Conservation (phyloP, 441 rosid species). For the Capsella rubella region DNA sequence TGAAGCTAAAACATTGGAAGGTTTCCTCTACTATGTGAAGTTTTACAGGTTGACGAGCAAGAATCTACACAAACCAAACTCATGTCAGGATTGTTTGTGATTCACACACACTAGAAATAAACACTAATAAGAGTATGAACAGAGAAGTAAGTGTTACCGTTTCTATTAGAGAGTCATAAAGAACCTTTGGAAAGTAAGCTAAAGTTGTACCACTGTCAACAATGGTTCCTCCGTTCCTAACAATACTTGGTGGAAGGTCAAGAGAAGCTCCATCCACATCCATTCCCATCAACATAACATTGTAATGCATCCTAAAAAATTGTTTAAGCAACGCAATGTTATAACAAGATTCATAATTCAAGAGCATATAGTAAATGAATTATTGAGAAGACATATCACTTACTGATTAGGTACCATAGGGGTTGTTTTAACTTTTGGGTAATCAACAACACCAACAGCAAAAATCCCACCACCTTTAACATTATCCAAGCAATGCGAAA, state of each 20-base stretch:
- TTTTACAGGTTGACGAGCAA: slow-evolving; percentile 59
- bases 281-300: slow-evolving; percentile 71
- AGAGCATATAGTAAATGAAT: slow-evolving; percentile 25
- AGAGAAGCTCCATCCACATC: slow-evolving; percentile 74
- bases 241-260: slow-evolving; percentile 61
- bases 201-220: slow-evolving; percentile 95
- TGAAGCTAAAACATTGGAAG: slow-evolving; percentile 70
- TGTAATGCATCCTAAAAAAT: slow-evolving; percentile 86
- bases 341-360: slow-evolving; percentile 20
- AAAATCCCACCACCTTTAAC: slow-evolving; percentile 85
- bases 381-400: slow-evolving; percentile 46
- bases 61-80: slow-evolving; percentile 55
- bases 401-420: slow-evolving; percentile 84
- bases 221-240: slow-evolving; percentile 66
- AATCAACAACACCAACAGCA: slow-evolving; percentile 75
- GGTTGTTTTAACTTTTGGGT: slow-evolving; percentile 76
- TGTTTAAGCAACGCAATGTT: slow-evolving; percentile 25
- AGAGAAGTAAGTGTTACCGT: slow-evolving; percentile 47
- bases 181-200: slow-evolving; percentile 74
- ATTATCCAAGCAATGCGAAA: slow-evolving; percentile 87
- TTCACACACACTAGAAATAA: slow-evolving; percentile 13
- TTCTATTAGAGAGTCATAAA: slow-evolving; percentile 60
- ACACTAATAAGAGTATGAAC: neutral
- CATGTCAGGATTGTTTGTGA: slow-evolving; percentile 26
- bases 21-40: slow-evolving; percentile 72